Base-by-base conservation (phyloP, 441 rosid genomes). In the Hura crepitans region DNA sequence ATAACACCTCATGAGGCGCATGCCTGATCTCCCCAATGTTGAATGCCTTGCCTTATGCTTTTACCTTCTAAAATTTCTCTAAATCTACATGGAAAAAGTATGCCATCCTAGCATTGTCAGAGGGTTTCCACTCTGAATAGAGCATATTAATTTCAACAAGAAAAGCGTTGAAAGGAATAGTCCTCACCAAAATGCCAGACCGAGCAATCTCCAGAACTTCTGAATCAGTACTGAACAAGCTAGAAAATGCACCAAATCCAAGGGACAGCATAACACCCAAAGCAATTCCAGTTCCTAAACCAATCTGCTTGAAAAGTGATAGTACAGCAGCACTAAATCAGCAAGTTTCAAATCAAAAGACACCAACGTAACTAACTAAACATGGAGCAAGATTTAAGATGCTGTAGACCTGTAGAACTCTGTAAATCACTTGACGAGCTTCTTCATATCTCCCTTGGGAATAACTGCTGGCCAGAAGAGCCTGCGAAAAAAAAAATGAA, bases 401-500 rank as follows among this genome's bases (percentile, higher is more conserved):
- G 50, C 50, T 55, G 81, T 70, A 23, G 51, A 95, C 99, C 87
- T 85, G 87, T 43, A 92, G 79, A 76, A 82, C 87, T 74, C 86
- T 87, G 59, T 74, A 80, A 62, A 87, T 70, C 78, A 92, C 91
- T 80, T 74, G 75, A 15, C 85, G 85, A n/a, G 97, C 86, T 78
- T 86, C 86, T 72, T 81, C 80, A 74, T 88, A 91, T 71, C 87
- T 80, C 74, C 89, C 86, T 83, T 85, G 88, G 64, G 93, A 84
- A 76, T 82, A 95, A 77, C 73, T 80, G 58, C 84, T 74, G 2
- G 97, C 97, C 74, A 95, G 87, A 72, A 95, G 92, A 85, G 96
- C 89, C 97, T 95, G n/a, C n/a, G n/a, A n/a, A 87, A 65, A 33
- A 65, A 55, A 78, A 56, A 28, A 59, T 30, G n/a, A n/a, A 75